A percentile compares a stretch with the other conserved stretches of the same genome.
phyloP scores from a whole-genome alignment of 768 basidiomycete species.

The Mycena pura region DNA sequence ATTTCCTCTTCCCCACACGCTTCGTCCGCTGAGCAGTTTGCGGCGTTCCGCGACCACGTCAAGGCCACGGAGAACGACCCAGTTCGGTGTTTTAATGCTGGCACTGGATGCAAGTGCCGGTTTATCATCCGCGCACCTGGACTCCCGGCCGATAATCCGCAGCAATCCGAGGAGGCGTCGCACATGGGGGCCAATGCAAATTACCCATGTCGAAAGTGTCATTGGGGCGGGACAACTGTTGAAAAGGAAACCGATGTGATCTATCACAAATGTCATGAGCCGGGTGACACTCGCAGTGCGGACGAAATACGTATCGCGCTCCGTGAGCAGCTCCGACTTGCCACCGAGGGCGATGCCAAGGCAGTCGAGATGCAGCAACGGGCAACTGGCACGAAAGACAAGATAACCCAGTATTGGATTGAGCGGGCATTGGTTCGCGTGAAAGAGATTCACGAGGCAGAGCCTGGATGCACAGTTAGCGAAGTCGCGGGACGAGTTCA shows the following conservation, averaged over 20 bases:
- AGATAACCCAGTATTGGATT: conserved; percentile 20
- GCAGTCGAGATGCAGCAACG: neutral
- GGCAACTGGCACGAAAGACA: conserved; percentile 13
- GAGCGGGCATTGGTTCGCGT: neutral
- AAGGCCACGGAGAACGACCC: conserved; percentile 15
- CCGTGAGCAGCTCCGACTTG: neutral
- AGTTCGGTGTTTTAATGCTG: conserved; percentile 11
- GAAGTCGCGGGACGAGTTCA: neutral
- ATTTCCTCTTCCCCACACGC: conserved; percentile 41
- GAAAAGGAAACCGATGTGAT: conserved; percentile 5
- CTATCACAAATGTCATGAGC: conserved; percentile 17
- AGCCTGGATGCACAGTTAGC: neutral
- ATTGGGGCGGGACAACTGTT: conserved; percentile 10
- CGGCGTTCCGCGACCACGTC: conserved; percentile 9
- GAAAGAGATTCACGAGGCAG: neutral
- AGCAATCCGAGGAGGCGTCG: conserved; percentile 24
- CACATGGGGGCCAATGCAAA: conserved; percentile 24
- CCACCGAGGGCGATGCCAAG: neutral
- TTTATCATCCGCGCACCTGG: conserved; percentile 10
- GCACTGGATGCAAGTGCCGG: neutral
- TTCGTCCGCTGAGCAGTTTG: no score
- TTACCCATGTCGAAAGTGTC: conserved; percentile 19
- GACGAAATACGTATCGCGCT: neutral
- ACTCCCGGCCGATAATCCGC: conserved; percentile 28
- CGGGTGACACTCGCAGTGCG: neutral